Percentiles rank a stretch among this genome's conserved stretches.
These are phyloP conservation scores for Podaxis sp. DNA, from an alignment of 768 basidiomycete genomes.

Conservation along the genomic window DNA sequence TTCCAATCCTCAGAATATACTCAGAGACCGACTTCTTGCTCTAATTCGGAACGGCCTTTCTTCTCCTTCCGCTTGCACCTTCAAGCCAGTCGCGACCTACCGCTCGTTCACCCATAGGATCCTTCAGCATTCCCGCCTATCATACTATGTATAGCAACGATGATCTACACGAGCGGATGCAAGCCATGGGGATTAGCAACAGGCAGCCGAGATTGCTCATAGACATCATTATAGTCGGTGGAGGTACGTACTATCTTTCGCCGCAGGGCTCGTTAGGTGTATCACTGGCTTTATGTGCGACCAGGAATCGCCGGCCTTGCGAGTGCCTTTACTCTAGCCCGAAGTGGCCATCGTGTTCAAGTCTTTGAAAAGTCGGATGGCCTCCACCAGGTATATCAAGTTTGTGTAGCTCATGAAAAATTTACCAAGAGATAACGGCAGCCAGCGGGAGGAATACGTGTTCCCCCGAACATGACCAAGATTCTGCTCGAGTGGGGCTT, in stretches of 20 bases:
- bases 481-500: slow-evolving; percentile 52
- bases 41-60: background rate
- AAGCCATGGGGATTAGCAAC: background rate
- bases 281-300: background rate
- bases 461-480: slow-evolving; percentile 53
- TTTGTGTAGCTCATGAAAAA: background rate
- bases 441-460: slow-evolving; percentile 40
- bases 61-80: background rate
- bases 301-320: slow-evolving; percentile 48
- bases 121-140: background rate
- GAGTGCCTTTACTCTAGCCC: slow-evolving; percentile 45
- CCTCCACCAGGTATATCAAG: slow-evolving; percentile 29
- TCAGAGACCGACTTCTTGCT: background rate
- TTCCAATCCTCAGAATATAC: background rate
- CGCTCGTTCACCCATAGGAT: background rate
- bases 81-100: background rate
- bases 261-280: background rate
- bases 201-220: slow-evolving; percentile 15
- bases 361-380: slow-evolving; percentile 41
- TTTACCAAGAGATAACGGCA: slow-evolving; percentile 12
- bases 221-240: slow-evolving; percentile 48
- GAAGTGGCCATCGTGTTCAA: slow-evolving; percentile 47
- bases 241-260: slow-evolving; percentile 26
- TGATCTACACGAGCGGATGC: background rate
- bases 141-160: background rate